Conservation (phyloP, 163 green algal genomes). For the Prototheca wickerhamii region DNA sequence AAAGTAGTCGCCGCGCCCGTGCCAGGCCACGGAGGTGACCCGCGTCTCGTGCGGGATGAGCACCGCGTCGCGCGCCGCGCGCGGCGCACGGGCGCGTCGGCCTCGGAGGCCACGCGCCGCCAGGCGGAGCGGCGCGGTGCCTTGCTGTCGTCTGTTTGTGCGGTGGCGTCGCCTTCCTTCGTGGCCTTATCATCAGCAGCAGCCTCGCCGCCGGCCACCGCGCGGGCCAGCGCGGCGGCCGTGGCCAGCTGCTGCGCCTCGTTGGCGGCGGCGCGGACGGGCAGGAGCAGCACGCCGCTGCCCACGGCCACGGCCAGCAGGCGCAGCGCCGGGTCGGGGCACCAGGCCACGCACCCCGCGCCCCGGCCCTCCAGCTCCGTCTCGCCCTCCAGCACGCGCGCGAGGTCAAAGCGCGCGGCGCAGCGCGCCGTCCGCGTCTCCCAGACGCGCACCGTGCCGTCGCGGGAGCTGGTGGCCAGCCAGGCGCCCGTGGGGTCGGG, state of each 20-base stretch:
- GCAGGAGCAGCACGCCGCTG: slow-evolving; percentile 52
- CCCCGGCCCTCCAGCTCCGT: not conserved
- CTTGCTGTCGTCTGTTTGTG: not conserved
- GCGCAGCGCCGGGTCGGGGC: slow-evolving; percentile 41
- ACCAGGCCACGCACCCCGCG: slow-evolving; percentile 71
- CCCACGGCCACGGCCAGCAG: slow-evolving; percentile 43
- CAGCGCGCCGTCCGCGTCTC: slow-evolving; percentile 64
- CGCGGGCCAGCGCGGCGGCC: slow-evolving; percentile 24
- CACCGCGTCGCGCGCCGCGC: not conserved
- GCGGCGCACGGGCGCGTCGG: too few relatives aligned
- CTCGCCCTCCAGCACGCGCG: slow-evolving; percentile 5
- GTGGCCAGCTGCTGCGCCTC: slow-evolving; percentile 38
- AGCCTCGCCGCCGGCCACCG: slow-evolving; percentile 8
- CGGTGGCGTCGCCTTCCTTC: not conserved
- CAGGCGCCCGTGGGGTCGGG: slow-evolving; percentile 71
- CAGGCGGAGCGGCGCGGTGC: slow-evolving; percentile 16
- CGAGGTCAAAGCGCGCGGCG: slow-evolving; percentile 47
- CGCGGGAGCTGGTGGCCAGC: slow-evolving; percentile 64
- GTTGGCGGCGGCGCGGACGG: slow-evolving; percentile 26
- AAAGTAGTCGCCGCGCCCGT: slow-evolving; percentile 90
- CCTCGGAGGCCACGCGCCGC: slow-evolving; percentile 3
- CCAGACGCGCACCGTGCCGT: slow-evolving; percentile 70
- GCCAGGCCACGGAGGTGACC: slow-evolving; percentile 65
- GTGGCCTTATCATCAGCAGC: slow-evolving; percentile 9
- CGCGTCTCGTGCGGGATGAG: not conserved